Evolutionary conservation across 116 monocot genomes (phyloP).

Genomic region (Trichopus zeylanicus): DNA sequence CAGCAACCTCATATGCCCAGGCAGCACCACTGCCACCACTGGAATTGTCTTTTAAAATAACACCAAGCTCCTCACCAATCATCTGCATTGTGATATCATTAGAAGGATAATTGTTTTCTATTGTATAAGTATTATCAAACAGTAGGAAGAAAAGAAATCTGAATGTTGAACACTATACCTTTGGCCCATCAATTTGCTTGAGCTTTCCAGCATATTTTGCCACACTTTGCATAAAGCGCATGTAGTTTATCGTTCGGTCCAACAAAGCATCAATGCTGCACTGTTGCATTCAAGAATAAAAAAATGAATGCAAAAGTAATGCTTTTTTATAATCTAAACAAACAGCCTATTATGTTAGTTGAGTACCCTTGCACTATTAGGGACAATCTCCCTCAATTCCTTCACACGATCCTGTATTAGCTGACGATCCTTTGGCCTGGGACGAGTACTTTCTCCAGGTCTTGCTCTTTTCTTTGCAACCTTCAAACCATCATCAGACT

Average conservation of each 20-base stretch:
- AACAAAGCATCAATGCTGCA: conserved; percentile 95
- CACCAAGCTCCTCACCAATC: conserved; percentile 71
- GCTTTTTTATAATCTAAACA: background rate
- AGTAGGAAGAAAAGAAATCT: background rate
- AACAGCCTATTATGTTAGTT: background rate
- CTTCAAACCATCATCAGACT: conserved; percentile 34
- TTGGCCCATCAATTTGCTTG: conserved; percentile 72
- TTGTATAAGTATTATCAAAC: background rate
- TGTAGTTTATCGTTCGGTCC: conserved; percentile 86
- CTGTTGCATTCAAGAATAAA: conserved; percentile 30
- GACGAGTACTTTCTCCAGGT: conserved; percentile 77
- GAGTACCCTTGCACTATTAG: conserved; percentile 77
- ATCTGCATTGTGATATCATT: too few species aligned
- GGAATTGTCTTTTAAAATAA: conserved; percentile 69
- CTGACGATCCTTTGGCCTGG: conserved; percentile 94
- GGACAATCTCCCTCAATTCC: conserved; percentile 89
- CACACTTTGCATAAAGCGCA: conserved; percentile 88
- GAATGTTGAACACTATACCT: conserved; percentile 33
- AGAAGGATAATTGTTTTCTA: too few species aligned
- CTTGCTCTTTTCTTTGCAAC: conserved; percentile 66
- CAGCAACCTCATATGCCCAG: conserved; percentile 97
- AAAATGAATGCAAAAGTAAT: background rate
- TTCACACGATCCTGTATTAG: conserved; percentile 95
- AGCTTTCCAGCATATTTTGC: conserved; percentile 84
- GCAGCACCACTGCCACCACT: conserved; percentile 60